phyloP scores from a whole-genome alignment of 495 filamentous ascomycete genomes.

The Lindgomyces ingoldianus region DNA sequence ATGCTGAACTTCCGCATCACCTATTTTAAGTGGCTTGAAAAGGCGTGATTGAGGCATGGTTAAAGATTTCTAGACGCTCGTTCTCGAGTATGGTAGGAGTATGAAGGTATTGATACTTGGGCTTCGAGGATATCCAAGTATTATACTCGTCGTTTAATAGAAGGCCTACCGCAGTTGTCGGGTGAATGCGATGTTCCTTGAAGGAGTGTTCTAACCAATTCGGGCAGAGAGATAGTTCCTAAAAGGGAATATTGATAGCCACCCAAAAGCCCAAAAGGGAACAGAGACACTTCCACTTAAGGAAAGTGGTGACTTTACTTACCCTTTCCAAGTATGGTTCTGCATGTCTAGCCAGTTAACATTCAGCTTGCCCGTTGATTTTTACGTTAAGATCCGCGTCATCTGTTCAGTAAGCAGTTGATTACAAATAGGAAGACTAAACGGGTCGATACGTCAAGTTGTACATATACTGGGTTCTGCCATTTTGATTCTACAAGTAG shows the following conservation, averaged over 20 bases:
- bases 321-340: background rate
- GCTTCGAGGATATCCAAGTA: background rate
- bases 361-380: background rate
- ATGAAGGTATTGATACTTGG: background rate
- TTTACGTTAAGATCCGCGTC: constrained; percentile 2
- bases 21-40: constrained; percentile 25
- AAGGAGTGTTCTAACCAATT: background rate
- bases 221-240: background rate
- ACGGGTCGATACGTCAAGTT: background rate
- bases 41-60: constrained; percentile 17
- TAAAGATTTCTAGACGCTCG: background rate
- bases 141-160: background rate
- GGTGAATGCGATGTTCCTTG: background rate
- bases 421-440: constrained; percentile 11
- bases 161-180: too few species aligned
- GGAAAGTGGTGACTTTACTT: constrained; percentile 1
- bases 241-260: background rate
- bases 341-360: background rate
- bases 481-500: background rate
- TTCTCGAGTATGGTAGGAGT: background rate
- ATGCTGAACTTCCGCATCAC: constrained; percentile 28
- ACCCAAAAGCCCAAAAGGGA: background rate
- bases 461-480: background rate
- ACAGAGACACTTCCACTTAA: constrained; percentile 4
- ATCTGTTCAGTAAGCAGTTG: background rate